Evolutionary conservation across 768 basidiomycete species (phyloP).

Genomic region (Lentinus tigrinus): DNA sequence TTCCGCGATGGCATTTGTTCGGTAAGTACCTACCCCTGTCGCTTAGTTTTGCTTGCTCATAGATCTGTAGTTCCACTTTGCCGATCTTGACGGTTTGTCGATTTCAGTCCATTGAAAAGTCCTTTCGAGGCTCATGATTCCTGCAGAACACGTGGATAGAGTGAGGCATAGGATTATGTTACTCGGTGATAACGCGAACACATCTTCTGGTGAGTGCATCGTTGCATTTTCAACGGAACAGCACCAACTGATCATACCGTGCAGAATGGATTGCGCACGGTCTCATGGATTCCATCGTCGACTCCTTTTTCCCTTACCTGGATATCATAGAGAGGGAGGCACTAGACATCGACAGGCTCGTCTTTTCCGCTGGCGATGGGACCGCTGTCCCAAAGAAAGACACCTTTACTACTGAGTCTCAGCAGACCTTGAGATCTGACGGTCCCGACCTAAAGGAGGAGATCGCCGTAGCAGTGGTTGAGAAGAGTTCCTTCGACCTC

Average conservation of each 20-base stretch:
- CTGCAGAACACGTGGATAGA: slow-evolving; percentile 69
- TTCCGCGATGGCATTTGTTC: slow-evolving; percentile 85
- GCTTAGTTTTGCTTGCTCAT: neutral
- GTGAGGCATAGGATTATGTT: slow-evolving; percentile 70
- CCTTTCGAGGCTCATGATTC: slow-evolving; percentile 1
- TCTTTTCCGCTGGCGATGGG: slow-evolving; percentile 39
- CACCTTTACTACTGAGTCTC: neutral
- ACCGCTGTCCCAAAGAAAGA: neutral
- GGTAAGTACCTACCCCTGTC: slow-evolving; percentile 38
- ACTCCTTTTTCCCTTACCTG: slow-evolving; percentile 87
- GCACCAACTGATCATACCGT: neutral
- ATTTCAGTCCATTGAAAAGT: neutral
- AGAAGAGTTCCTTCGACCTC: slow-evolving; percentile 1
- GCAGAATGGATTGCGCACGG: slow-evolving; percentile 94
- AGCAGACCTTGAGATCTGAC: neutral
- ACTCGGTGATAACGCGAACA: slow-evolving; percentile 58
- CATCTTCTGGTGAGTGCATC: slow-evolving; percentile 63
- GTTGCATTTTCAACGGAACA: neutral
- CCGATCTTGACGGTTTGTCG: slow-evolving; percentile 65
- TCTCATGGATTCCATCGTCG: slow-evolving; percentile 89
- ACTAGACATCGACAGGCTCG: slow-evolving; percentile 69
- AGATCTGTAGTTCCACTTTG: slow-evolving; percentile 75
- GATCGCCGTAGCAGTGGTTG: neutral
- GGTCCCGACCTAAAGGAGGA: neutral
- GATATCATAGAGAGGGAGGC: slow-evolving; percentile 81